Conservation (phyloP, 78 protist species). For the Polysphondylium violaceum region DNA sequence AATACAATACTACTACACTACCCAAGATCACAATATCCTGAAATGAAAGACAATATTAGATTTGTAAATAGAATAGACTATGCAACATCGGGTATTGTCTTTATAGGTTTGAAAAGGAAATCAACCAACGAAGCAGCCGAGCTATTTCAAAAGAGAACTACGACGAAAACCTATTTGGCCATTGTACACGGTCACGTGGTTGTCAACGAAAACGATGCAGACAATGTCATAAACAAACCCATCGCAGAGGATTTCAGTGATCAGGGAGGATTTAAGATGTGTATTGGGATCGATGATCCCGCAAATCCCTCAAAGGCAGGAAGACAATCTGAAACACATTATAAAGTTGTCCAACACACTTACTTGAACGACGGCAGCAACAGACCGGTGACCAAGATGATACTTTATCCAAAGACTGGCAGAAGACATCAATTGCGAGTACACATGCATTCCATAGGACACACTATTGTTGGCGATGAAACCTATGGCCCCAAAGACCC, state of each 20-base stretch:
- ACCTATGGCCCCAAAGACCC: conserved; percentile 51
- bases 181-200: conserved; percentile 31
- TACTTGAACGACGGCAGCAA: neutral
- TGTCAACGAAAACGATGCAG: neutral
- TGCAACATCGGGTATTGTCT: conserved; percentile 56
- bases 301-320: conserved; percentile 22
- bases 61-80: conserved; percentile 67
- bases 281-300: conserved; percentile 1
- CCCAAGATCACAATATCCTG: too few relatives aligned
- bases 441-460: conserved; percentile 25
- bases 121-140: conserved; percentile 21
- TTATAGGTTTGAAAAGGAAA: conserved; percentile 1
- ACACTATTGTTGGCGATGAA: conserved; percentile 53
- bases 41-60: neutral
- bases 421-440: conserved; percentile 64
- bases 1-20: too few relatives aligned
- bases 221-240: conserved; percentile 23
- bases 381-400: conserved; percentile 28
- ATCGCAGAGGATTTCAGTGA: conserved; percentile 32
- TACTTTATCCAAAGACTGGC: conserved; percentile 37
- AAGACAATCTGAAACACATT: neutral
- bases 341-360: conserved; percentile 33
- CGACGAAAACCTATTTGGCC: conserved; percentile 43
- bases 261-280: conserved; percentile 38
- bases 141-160: conserved; percentile 22